Evolutionary conservation across 2,329 filamentous ascomycete genomes (phyloP), one percentile per base, ranked within the genome.

Genomic region (Rachicladosporium sp.): DNA sequence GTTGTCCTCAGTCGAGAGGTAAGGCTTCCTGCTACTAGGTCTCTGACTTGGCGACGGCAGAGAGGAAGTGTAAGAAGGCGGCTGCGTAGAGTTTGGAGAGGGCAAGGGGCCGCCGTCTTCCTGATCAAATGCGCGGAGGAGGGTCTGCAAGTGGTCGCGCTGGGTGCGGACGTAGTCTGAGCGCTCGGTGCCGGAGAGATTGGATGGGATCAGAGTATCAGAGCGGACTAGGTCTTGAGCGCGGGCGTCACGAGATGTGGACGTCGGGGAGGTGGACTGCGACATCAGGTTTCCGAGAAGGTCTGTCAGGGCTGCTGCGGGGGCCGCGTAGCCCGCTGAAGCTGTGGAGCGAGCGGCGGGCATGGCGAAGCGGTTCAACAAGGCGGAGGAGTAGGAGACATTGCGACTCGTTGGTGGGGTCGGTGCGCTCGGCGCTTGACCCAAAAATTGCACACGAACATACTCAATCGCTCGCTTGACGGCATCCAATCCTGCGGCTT

Each of bases 321-420:
- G 15, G 45, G 52, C 62, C 34, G 50, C 50, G 8, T 55, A 37
- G 35, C 70, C 63, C 3, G 15, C 15, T 19, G 15, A 19, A 5
- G 15, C 15, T 5, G 15, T 19, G 57, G 75, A 74, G 38, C 78
- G 64, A 4, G 82, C 78, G 31, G 74, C 66, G 8, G 89, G 87
- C 50, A 95, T 74, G 58, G 78, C 85, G 67, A 96, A 95, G 46
- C 88, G 76, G 33, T 83, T 82, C 43, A 95, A 78, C 29, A 96
- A 73, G 31, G 73, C 74, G 60, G 93, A 83, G 2, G 84, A 86
- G 59, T 94, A 95, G 49, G 62, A 66, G 42, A 63, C 61, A 23
- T 68, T 65, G 6, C 64, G 57, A 38, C 56, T 61, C 7, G 59
- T 65, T 50, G 61, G 68, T 41, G 58, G 68, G 11, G 63, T 63